These are phyloP conservation scores for Microascus cirrosus DNA, from an alignment of 2,329 filamentous ascomycete genomes.

Conservation along the genomic window DNA sequence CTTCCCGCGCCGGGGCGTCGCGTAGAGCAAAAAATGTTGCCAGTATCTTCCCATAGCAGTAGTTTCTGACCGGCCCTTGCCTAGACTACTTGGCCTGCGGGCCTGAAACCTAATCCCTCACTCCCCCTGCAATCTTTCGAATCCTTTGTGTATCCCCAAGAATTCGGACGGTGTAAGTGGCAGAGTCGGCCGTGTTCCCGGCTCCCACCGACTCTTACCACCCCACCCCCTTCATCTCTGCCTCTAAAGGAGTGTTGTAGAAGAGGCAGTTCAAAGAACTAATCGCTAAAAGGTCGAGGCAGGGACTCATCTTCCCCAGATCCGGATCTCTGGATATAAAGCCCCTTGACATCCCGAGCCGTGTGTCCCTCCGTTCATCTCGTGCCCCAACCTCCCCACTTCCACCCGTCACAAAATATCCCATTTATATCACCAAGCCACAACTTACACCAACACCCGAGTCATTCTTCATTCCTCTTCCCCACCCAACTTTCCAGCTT, in stretches of 20 bases:
- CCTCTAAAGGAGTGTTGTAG: not conserved
- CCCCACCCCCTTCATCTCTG: not conserved
- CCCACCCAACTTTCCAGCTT: not conserved
- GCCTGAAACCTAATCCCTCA: not conserved
- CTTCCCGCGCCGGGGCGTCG: too few species aligned
- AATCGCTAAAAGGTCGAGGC: not conserved
- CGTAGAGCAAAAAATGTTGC: not conserved
- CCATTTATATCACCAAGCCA: not conserved
- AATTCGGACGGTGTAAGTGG: not conserved
- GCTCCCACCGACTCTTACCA: not conserved
- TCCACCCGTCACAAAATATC: not conserved
- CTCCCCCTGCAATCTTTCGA: not conserved
- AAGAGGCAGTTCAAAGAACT: not conserved
- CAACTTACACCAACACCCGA: not conserved
- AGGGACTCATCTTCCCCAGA: not conserved
- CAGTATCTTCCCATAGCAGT: not conserved
- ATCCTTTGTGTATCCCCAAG: not conserved
- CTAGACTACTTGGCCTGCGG: not conserved
- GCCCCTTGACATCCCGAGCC: not conserved
- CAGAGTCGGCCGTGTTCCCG: not conserved
- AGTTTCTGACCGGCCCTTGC: not conserved
- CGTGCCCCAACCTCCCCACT: not conserved
- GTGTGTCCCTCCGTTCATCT: not conserved
- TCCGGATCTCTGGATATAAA: constrained; percentile 3
- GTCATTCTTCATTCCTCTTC: too few species aligned